Evolutionary conservation across 768 basidiomycete genomes (phyloP), one percentile per base, ranked within the genome.

Genomic region (Aureoboletus auriporus): DNA sequence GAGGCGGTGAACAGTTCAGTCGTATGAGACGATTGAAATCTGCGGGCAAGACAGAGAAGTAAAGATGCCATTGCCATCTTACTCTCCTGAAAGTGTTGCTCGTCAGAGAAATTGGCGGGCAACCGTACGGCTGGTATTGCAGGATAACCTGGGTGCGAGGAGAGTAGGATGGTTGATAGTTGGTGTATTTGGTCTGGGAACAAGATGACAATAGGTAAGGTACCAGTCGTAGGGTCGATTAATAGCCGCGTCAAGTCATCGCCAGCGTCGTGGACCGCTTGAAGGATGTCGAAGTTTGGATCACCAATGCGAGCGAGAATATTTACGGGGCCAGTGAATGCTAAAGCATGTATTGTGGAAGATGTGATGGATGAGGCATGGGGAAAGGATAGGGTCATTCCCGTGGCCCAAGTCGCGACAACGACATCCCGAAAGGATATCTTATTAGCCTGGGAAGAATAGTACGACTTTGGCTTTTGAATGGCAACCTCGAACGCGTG

Each of bases 1-100:
- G 59, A 58, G 28, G 60, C 55, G 20, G 53, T 59, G 36, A 69
- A 51, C 5, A 54, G 29, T 39, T 56, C 57, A n/a, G 57, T 47
- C 16, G 57, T 33, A n/a, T 65, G 57, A 7, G 61, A 59, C 8
- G 55, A 49, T 53, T 78, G 77, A 16, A 74, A 66, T 26, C 69
- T 60, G 53, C 74, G 76, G 16, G 77, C 75, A 13, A 78, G 67
- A 31, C 71, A 71, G 44, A 78, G 66, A 29, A 77, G 56, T 17
- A 75, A 60, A 33, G 71, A 70, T 39, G 71, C 68, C 41, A 70
- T 68, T 49, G 69, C 70, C 55, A 56, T 55, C 51, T 53, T 68
- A 20, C 54, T 57, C 41, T 66, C 60, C 39, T 42, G 53, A 35
- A 36, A 49, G 12, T 44, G 54, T 52, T 54, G 59, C n/a, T 62